Evolutionary conservation across 768 basidiomycete species (phyloP).

Genomic region (Tylopilus subfusipes): DNA sequence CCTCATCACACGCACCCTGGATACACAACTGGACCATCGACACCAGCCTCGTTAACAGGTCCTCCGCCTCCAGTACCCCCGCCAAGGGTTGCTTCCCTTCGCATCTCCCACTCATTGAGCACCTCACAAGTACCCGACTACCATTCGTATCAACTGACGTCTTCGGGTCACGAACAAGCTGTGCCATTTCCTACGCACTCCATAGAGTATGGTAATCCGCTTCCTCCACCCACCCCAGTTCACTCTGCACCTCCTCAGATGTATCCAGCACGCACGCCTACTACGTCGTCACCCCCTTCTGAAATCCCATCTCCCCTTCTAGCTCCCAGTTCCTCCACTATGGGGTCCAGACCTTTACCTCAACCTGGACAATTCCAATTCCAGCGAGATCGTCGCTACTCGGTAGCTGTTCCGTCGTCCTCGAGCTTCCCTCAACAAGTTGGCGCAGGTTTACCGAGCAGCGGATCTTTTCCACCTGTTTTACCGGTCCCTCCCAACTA

Average conservation of each 20-base stretch:
- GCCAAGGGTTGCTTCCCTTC: constrained; percentile 12
- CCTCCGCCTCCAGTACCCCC: constrained; percentile 12
- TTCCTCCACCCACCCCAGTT: constrained; percentile 20
- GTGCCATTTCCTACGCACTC: constrained; percentile 23
- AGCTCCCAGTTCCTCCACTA: background rate
- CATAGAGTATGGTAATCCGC: constrained; percentile 21
- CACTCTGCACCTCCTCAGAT: constrained; percentile 27
- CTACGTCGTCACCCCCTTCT: constrained; percentile 26
- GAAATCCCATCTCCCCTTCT: constrained; percentile 12
- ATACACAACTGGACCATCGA: constrained; percentile 10
- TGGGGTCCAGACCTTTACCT: constrained; percentile 31
- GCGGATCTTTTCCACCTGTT: constrained; percentile 16
- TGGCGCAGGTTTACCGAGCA: constrained; percentile 14
- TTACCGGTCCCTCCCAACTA: constrained; percentile 34
- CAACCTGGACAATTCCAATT: constrained; percentile 30
- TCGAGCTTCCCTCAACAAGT: constrained; percentile 31
- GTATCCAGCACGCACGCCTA: constrained; percentile 15
- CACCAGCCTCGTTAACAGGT: constrained; percentile 2
- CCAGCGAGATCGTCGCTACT: constrained; percentile 31
- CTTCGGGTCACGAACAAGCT: constrained; percentile 19
- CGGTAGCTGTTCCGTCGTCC: constrained; percentile 27
- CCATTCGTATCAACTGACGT: constrained; percentile 19
- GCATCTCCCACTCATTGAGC: constrained; percentile 29
- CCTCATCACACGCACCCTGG: constrained; percentile 16
- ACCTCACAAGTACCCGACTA: constrained; percentile 27